Evolutionary conservation across 2,329 filamentous ascomycete genomes (phyloP).

Genomic region (Lachnellula cervina): DNA sequence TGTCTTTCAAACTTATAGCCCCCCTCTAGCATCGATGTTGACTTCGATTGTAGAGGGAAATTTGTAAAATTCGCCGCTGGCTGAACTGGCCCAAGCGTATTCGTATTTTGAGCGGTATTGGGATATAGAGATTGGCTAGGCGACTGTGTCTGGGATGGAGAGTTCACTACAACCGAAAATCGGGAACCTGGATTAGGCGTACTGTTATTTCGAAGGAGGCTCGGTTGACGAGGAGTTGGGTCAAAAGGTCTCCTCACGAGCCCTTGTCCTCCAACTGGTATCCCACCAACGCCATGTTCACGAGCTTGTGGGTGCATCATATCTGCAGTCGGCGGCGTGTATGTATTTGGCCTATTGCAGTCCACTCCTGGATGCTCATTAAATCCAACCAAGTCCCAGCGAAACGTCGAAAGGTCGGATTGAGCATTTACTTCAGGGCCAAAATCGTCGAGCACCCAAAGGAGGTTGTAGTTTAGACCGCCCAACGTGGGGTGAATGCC

Average conservation of each 20-base stretch:
- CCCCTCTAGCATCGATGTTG: background rate
- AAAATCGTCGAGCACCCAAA: background rate
- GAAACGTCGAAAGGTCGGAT: background rate
- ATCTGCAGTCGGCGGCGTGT: background rate
- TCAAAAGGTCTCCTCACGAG: background rate
- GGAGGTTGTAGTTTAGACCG: background rate
- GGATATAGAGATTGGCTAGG: background rate
- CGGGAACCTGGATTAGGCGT: background rate
- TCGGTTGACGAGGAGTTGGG: background rate
- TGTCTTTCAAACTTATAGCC: background rate
- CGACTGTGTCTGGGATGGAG: background rate
- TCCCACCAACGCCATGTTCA: background rate
- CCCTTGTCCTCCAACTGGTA: background rate
- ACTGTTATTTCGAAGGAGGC: background rate
- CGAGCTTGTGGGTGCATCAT: background rate
- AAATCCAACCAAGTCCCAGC: background rate
- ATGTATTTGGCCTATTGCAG: background rate
- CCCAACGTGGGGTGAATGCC: background rate
- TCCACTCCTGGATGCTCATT: background rate
- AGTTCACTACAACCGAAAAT: background rate
- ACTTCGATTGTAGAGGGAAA: background rate
- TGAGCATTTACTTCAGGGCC: background rate
- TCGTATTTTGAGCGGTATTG: background rate
- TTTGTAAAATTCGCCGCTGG: background rate
- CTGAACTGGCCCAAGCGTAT: background rate